Base-by-base conservation (phyloP, 2,329 filamentous ascomycete genomes). In the Dryadomyces quercus-mongolicae region DNA sequence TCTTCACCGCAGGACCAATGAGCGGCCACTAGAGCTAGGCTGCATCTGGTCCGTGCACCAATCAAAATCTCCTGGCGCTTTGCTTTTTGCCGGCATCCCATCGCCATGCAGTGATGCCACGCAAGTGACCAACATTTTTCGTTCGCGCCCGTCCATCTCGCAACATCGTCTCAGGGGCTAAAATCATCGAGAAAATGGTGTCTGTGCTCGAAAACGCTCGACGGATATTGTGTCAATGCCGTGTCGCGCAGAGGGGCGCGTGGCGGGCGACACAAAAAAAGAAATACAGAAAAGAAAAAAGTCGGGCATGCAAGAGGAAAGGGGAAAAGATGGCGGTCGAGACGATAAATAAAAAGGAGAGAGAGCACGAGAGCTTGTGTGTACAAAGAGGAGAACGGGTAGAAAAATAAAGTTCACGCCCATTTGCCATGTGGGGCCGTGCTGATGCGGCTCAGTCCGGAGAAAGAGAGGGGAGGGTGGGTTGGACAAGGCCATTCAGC, bases 341-440 rank as follows among this genome's bases (percentile, higher is more conserved):
- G 31, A 43, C 46, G 21, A 42, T 38, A 56, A 47, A 42, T 52
- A 52, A 47, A 52, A 47, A 49, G 36, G 31, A 46, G 47, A 51
- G 10, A 12, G 15, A 40, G 15, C 10, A 40, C 10, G 25, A 49
- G 36, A 20, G n/a, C 18, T 6, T 36, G 16, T 38, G 54, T 49
- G 34, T 38, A 38, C 46, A 38, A 7, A 5, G 31, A 40, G 42
- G 9, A n/a, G 9, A 47, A 25, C 43, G 21, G 43, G 44, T 47
- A 55, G n/a, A 53, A 52, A 53, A 57, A 55, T 57, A 59, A 48
- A 52, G 54, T 54, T 56, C 18, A 42, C 48, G 52, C 54, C 53
- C n/a, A 43, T 38, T 45, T 57, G 45, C 50, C 55, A 59, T 60
- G 58, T 60, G 59, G 57, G 57, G 59, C 59, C 53, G 49, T 42